A percentile compares a stretch with the other conserved stretches of the same genome.
Evolutionary conservation across 2,329 filamentous ascomycete species (phyloP).

Genomic region (Colletotrichum sp.): DNA sequence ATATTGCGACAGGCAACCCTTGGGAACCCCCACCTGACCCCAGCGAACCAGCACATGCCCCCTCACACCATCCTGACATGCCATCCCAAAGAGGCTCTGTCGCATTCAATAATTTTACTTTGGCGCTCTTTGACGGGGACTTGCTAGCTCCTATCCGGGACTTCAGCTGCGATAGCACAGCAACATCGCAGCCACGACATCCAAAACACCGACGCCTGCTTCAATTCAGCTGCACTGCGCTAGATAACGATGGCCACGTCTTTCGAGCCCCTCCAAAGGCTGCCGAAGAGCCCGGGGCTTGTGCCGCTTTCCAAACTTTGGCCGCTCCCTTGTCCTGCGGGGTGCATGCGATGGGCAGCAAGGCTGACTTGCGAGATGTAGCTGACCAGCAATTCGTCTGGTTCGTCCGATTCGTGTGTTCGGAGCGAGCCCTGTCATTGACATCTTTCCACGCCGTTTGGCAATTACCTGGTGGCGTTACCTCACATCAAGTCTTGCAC

Average conservation of each 20-base stretch:
- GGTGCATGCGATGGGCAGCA: not conserved
- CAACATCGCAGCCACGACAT: not conserved
- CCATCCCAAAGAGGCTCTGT: conserved; percentile 11
- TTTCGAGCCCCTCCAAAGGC: not conserved
- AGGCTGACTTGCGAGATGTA: not conserved
- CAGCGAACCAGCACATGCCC: not conserved
- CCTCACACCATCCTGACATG: not conserved
- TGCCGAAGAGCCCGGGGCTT: not conserved
- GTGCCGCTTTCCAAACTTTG: not conserved
- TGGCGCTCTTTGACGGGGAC: not conserved
- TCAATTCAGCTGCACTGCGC: not conserved
- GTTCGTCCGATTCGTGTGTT: not conserved
- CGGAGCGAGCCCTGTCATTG: not conserved
- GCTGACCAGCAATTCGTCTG: not conserved
- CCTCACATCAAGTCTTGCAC: not conserved
- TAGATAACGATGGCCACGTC: conserved; percentile 5
- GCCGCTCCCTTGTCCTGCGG: not conserved
- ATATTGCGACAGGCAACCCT: not conserved
- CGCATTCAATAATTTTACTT: conserved; percentile 1
- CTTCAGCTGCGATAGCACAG: not conserved
- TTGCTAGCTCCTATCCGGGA: not conserved
- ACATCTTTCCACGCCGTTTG: not conserved
- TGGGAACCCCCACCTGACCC: not conserved
- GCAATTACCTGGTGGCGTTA: not conserved
- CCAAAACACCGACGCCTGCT: conserved; percentile 12